Conservation (phyloP, 129 eudicot genomes). For the Flaveria ramosissima region DNA sequence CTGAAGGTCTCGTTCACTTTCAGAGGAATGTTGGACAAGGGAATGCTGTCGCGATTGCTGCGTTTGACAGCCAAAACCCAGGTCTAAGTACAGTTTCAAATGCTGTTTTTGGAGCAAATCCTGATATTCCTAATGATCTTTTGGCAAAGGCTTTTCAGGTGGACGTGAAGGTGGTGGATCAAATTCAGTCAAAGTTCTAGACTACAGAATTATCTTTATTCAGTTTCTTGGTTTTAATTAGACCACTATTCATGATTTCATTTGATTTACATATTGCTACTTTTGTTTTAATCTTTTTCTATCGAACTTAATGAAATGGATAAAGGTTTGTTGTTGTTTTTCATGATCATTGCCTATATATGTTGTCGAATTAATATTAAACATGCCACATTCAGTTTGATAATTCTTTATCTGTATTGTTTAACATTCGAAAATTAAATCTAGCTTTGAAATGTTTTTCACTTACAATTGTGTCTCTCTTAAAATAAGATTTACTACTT, state of each 20-base stretch:
- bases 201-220: no score
- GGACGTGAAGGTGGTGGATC: background rate
- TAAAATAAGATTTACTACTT: no score
- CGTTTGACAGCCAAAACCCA: conserved; percentile 11
- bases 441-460: no score
- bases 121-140: background rate
- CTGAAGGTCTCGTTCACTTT: conserved; percentile 1
- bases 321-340: background rate
- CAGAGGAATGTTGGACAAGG: background rate
- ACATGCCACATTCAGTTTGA: background rate
- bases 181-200: background rate
- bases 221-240: background rate
- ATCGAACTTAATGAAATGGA: background rate
- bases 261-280: background rate
- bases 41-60: background rate
- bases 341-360: background rate
- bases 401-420: no score
- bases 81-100: background rate
- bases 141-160: conserved; percentile 10
- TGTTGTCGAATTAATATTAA: background rate
- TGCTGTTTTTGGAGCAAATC: conserved; percentile 14
- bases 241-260: background rate
- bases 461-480: no score
- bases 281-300: background rate
- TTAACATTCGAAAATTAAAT: no score